Evolutionary conservation across 129 eudicot species (phyloP), one percentile per base, ranked within the genome.

Genomic region (Pulicaria dysenterica): DNA sequence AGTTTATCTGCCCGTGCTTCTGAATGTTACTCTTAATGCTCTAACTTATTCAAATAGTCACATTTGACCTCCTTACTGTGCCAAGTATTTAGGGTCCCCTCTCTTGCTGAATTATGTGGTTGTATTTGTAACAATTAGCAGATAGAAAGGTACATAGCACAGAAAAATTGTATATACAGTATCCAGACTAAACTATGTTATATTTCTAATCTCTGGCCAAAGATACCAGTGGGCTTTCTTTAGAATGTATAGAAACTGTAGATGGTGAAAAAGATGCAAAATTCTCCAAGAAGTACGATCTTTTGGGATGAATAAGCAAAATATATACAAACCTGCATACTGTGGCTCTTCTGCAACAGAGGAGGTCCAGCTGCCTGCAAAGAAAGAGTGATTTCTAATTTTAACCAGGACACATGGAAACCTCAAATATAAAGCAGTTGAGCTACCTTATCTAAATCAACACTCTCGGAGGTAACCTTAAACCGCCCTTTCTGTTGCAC

Each of bases 401-500:
- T 58, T 13, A 55, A 57, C 64, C 77, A 31, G 45, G 17, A 47
- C 8, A 70, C 6, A 41, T 17, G 58, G 7, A 38, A 49, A 24
- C 61, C 62, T 53, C 40, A 10, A 4, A 19, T 62, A 39, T 17
- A 45, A 40, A 14, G 7, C 34, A 7, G 6, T 3, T 3, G 43
- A 19, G 41, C 70, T 77, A 93, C 97, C 96, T 90, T 93, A 49
- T 87, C 95, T 42, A 77, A 53, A 43, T 95, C 99, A 17, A 86
- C 82, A 84, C 86, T 83, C 79, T 86, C 99, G 34, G 99, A 95
- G 50, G 97, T 90, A 75, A 95, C 94, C 85, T 95, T 95, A 69
- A 95, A 95, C 55, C 99, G 93, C 13, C 99, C 99, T 75, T 73
- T 88, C 69, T 86, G 99, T 84, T 90, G 99, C 81, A 95, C 86